Percentiles rank a stretch among this genome's conserved stretches.
Evolutionary conservation across 2,329 filamentous ascomycete genomes (phyloP).

Genomic region (Arthroderma uncinatum): DNA sequence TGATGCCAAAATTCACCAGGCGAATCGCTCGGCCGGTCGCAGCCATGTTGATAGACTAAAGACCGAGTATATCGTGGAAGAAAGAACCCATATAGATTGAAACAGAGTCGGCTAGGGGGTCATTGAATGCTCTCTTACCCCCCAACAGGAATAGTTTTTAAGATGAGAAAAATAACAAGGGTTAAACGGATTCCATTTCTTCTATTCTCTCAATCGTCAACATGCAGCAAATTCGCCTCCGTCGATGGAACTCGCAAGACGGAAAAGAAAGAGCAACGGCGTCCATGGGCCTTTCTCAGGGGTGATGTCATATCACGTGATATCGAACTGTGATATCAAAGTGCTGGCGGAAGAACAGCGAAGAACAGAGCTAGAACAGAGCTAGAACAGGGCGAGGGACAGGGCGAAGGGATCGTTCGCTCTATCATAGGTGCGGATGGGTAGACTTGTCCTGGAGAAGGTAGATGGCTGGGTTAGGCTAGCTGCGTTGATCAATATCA

Average conservation of each 20-base stretch:
- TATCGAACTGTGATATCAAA: neutral
- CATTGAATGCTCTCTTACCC: neutral
- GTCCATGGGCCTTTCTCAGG: neutral
- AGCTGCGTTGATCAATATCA: no score
- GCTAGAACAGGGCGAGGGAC: no score
- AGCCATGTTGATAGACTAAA: conserved; percentile 44
- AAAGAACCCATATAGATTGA: no score
- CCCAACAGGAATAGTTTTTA: neutral
- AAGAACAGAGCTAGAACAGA: no score
- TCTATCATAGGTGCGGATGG: no score
- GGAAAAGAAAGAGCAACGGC: neutral
- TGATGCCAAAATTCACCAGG: conserved; percentile 57
- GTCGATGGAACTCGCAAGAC: neutral
- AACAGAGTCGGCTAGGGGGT: neutral
- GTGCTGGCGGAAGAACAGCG: neutral
- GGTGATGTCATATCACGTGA: neutral
- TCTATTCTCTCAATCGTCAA: neutral
- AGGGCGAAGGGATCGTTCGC: neutral
- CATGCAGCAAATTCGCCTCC: neutral
- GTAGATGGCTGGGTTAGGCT: no score
- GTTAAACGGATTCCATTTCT: neutral
- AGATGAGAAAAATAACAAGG: neutral
- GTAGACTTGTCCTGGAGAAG: no score
- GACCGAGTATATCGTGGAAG: no score
- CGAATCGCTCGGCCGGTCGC: conserved; percentile 53